Percentiles rank a stretch among this genome's conserved stretches.
phyloP scores from a whole-genome alignment of 495 filamentous ascomycete species.

The Aspergillus heteromorphus region DNA sequence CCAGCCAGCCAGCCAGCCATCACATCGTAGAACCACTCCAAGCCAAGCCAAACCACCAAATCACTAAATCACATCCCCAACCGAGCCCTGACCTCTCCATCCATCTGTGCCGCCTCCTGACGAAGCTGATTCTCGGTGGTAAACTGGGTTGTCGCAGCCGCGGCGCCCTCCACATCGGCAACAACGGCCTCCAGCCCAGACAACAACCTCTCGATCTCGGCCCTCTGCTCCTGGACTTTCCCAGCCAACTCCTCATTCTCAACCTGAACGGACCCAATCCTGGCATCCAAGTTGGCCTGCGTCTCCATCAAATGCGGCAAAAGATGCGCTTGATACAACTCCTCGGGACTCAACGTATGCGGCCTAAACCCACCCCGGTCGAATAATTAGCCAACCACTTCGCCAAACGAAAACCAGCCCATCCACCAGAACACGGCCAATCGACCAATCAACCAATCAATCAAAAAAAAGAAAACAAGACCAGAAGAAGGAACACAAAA shows the following conservation, averaged over 20 bases:
- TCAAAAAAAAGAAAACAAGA: neutral
- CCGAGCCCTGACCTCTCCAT: conserved; percentile 34
- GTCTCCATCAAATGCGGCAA: conserved; percentile 59
- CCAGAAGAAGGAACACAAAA: conserved; percentile 4
- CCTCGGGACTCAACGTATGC: conserved; percentile 66
- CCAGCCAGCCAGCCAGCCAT: neutral
- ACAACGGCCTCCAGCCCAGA: conserved; percentile 60
- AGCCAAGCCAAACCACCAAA: neutral
- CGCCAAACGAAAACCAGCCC: too few relatives aligned
- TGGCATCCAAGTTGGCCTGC: conserved; percentile 54
- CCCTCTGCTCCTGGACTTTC: conserved; percentile 59
- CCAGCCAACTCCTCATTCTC: conserved; percentile 61
- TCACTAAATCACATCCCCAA: conserved; percentile 14
- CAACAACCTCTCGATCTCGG: conserved; percentile 67
- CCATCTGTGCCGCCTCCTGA: conserved; percentile 39
- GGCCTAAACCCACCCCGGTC: conserved; percentile 51
- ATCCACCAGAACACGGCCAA: too few relatives aligned
- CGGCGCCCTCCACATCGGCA: conserved; percentile 63
- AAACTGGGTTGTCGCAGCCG: conserved; percentile 40
- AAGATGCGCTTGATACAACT: conserved; percentile 65
- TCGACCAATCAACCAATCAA: neutral
- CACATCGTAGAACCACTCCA: neutral
- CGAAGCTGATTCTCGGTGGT: conserved; percentile 35
- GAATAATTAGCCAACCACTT: conserved; percentile 6
- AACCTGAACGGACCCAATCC: conserved; percentile 54